Percentiles rank a stretch among this genome's conserved stretches.
Evolutionary conservation across 495 filamentous ascomycete genomes (phyloP).

Genomic region (Saxispiralis lemnorum): DNA sequence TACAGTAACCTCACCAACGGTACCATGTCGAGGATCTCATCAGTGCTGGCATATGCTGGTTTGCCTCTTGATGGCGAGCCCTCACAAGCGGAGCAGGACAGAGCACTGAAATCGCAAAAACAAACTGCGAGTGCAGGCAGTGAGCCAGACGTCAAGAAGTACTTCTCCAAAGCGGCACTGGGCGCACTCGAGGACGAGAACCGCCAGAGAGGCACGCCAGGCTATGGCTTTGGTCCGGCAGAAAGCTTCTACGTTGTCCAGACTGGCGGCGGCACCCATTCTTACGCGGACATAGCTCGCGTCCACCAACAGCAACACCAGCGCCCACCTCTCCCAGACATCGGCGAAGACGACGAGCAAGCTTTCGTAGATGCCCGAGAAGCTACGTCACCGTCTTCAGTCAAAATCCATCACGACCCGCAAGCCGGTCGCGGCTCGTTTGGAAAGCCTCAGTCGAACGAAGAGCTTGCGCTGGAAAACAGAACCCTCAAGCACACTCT

Average conservation of each 20-base stretch:
- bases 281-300: conserved; percentile 72
- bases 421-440: conserved; percentile 1
- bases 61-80: conserved; percentile 50
- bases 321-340: conserved; percentile 24
- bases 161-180: conserved; percentile 68
- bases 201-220: conserved; percentile 15
- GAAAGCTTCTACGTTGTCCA: conserved; percentile 95
- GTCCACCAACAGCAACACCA: conserved; percentile 39
- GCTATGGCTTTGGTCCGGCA: conserved; percentile 32
- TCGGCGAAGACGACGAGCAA: conserved; percentile 45
- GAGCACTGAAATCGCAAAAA: neutral
- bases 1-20: conserved; percentile 66
- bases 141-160: conserved; percentile 56
- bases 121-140: conserved; percentile 20
- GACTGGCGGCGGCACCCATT: conserved; percentile 67
- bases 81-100: conserved; percentile 3
- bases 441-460: conserved; percentile 39
- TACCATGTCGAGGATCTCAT: conserved; percentile 67
- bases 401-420: conserved; percentile 14
- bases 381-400: conserved; percentile 26
- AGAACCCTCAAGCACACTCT: conserved; percentile 52
- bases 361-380: conserved; percentile 82
- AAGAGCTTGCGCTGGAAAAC: conserved; percentile 75
- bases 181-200: conserved; percentile 41
- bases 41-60: conserved; percentile 78